Evolutionary conservation across 1,284 basidiomycete species (phyloP).

Genomic region (Fomitiporia mediterranea): DNA sequence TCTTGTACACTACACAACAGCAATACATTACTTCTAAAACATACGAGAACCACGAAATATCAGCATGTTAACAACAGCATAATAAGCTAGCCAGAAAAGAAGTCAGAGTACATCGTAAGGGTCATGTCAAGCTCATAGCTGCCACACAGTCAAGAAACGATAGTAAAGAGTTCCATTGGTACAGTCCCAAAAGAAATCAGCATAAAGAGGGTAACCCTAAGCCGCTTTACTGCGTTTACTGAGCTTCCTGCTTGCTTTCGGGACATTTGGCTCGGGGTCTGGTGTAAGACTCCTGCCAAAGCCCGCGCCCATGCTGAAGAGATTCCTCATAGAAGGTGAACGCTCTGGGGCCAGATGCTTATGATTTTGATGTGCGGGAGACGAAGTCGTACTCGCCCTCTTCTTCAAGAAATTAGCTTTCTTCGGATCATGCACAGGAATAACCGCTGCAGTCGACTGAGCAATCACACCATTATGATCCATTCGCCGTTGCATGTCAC

Average conservation of each 20-base stretch:
- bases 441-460: constrained; percentile 15
- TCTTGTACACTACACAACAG: too few species aligned
- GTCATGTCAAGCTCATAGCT: background rate
- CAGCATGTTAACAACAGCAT: background rate
- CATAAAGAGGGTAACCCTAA: background rate
- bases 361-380: constrained; percentile 3
- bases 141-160: background rate
- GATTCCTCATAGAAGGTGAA: background rate
- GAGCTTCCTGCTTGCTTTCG: constrained; percentile 14
- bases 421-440: constrained; percentile 19
- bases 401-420: constrained; percentile 19
- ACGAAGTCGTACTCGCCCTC: constrained; percentile 12
- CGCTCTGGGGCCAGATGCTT: constrained; percentile 10
- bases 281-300: constrained; percentile 4
- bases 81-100: background rate
- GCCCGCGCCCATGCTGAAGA: constrained; percentile 1
- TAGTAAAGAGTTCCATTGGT: background rate
- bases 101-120: background rate
- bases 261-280: constrained; percentile 8
- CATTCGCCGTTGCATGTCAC: background rate
- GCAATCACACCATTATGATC: background rate
- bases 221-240: constrained; percentile 14
- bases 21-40: background rate
- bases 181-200: background rate
- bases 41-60: background rate